A percentile compares a stretch with the other conserved stretches of the same genome.
Evolutionary conservation across 805 yeast species (phyloP).

Genomic region (Candida maesae): DNA sequence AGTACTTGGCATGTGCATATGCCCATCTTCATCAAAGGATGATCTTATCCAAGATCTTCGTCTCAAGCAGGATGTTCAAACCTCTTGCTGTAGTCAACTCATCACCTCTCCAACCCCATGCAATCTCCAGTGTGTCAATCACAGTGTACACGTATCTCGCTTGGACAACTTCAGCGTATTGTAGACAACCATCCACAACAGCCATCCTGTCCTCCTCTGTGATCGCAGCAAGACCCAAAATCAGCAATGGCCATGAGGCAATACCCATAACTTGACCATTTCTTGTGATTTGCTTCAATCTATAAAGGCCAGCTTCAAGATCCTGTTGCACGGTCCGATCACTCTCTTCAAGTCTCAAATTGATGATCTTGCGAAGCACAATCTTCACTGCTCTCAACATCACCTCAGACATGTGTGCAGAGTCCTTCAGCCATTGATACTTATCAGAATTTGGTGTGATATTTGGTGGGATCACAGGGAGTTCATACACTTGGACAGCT

Average conservation of each 20-base stretch:
- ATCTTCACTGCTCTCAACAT: slow-evolving; percentile 19
- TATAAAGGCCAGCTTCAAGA: slow-evolving; percentile 4
- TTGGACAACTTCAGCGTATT: slow-evolving; percentile 15
- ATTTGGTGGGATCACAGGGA: slow-evolving; percentile 17
- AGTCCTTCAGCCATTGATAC: slow-evolving; percentile 15
- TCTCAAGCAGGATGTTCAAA: slow-evolving; percentile 14
- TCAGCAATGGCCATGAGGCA: slow-evolving; percentile 17
- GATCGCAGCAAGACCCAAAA: slow-evolving; percentile 16
- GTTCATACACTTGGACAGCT: slow-evolving; percentile 9
- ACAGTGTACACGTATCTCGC: slow-evolving; percentile 15
- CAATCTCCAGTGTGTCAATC: slow-evolving; percentile 13
- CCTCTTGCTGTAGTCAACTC: slow-evolving; percentile 10
- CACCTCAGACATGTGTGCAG: slow-evolving; percentile 15
- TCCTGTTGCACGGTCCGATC: slow-evolving; percentile 13
- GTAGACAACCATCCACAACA: slow-evolving; percentile 10
- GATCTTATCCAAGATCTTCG: slow-evolving; percentile 2
- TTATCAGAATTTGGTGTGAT: slow-evolving; percentile 5
- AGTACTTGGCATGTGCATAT: too few species aligned
- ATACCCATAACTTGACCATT: slow-evolving; percentile 12
- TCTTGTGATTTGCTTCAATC: slow-evolving; percentile 8
- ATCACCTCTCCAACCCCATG: slow-evolving; percentile 19
- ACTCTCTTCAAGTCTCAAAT: background rate
- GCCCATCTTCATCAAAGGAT: too few species aligned
- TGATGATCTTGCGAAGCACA: slow-evolving; percentile 15
- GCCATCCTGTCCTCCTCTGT: slow-evolving; percentile 9